A percentile compares a stretch with the other conserved stretches of the same genome.
These are phyloP conservation scores for Coemansia sp. DNA, from an alignment of 371 early-diverging fungal species.

Conservation along the genomic window DNA sequence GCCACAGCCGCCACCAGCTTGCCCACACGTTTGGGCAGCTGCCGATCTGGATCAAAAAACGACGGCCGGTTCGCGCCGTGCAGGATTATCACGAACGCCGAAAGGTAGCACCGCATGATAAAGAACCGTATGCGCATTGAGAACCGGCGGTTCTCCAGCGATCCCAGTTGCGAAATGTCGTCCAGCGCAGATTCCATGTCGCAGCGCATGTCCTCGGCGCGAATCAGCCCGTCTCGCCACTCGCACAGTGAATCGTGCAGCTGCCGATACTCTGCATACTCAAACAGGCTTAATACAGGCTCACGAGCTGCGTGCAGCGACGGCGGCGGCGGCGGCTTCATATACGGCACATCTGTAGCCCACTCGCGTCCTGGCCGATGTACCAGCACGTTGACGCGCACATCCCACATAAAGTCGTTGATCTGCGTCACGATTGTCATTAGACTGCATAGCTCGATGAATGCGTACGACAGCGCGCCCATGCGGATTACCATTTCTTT, in stretches of 20 bases:
- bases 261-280: conserved; percentile 16
- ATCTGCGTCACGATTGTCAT: conserved; percentile 25
- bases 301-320: not conserved
- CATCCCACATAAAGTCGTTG: conserved; percentile 40
- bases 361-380: conserved; percentile 9
- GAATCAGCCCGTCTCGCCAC: conserved; percentile 20
- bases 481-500: conserved; percentile 22
- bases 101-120: conserved; percentile 40
- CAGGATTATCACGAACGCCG: conserved; percentile 29
- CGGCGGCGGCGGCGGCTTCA: not conserved
- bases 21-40: conserved; percentile 11
- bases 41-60: conserved; percentile 23
- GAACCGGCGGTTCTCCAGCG: conserved; percentile 33
- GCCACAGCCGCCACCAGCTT: conserved; percentile 7
- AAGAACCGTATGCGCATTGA: conserved; percentile 44
- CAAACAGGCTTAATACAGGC: conserved; percentile 11
- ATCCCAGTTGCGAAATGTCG: conserved; percentile 19
- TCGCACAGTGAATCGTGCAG: conserved; percentile 12
- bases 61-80: conserved; percentile 45
- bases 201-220: conserved; percentile 21
- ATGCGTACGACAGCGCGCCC: conserved; percentile 41
- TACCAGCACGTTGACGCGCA: conserved; percentile 16
- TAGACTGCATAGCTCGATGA: conserved; percentile 38
- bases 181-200: conserved; percentile 3
- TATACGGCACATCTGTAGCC: conserved; percentile 12